Evolutionary conservation across 306 rosid species (phyloP), one percentile per base, ranked within the genome.

Genomic region (Canavalia gladiata): DNA sequence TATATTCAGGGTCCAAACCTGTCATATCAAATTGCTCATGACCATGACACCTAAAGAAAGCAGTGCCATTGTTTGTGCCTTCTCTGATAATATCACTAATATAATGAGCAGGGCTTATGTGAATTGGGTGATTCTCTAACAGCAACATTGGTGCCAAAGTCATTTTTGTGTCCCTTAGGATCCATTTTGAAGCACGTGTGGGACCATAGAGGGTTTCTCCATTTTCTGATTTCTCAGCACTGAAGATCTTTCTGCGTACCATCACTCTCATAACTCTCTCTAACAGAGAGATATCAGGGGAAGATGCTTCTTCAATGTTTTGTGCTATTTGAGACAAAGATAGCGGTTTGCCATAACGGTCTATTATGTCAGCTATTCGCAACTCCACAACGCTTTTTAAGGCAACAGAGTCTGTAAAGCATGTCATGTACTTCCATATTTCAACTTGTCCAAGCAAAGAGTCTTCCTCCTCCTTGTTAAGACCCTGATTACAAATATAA

Each of bases 21-120:
- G 90, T 81, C 72, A 83, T 54, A 18, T 87, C 90, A 9, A 87
- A 87, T 46, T 87, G 90, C 41, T 87, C 90, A 8, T 87, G 84
- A 3, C 90, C 90, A 41, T 87, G 87, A 47, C 82, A 84, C 87
- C 59, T 84, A 25, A 72, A 87, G 56, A 84, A 87, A 0, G 90
- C 85, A 4, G 87, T 84, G n/a, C 90, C 90, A 18, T 84, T 45
- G 7, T 87, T 43, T 0, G 85, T 81, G 0, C 90, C 90, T 62
- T 87, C 87, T 72, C 55, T 75, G 1, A 87, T 3, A 43, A 70
- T 57, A 0, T 84, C 84, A 43, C 84, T 84, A 0, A 87, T 52
- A 45, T 42, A 62, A 30, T 87, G 83, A 4, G 79, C 1, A 0
- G 90, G 90, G 79, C 52, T 87, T 8, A 87, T 1, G 18, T 81